Percentiles rank a stretch among this genome's conserved stretches.
Conservation (phyloP, 805 yeast species). For the Monosporozyma servazzii region DNA sequence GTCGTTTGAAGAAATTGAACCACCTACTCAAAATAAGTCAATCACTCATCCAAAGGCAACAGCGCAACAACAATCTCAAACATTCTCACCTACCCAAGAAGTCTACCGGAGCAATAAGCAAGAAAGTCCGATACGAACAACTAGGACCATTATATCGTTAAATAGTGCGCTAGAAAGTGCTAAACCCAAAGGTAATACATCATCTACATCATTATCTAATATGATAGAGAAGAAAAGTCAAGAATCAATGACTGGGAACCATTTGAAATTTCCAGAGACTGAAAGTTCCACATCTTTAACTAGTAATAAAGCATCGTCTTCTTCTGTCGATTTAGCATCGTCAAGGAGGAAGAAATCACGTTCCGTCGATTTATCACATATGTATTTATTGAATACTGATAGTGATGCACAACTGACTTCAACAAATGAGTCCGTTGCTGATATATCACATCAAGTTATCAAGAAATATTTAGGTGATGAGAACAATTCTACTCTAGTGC, state of each 20-base stretch:
- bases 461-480: conserved; percentile 46
- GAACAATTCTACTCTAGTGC: conserved; percentile 42
- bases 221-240: not conserved
- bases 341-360: conserved; percentile 9
- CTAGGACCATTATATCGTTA: not conserved
- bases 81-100: not conserved
- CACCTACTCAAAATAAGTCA: not conserved
- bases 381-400: conserved; percentile 29
- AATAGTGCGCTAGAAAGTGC: not conserved
- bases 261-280: not conserved
- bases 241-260: not conserved
- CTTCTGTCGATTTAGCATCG: not conserved
- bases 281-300: not conserved
- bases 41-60: not conserved
- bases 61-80: not conserved
- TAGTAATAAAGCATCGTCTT: not conserved
- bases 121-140: not conserved
- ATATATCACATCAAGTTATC: conserved; percentile 43
- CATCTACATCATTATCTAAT: not conserved
- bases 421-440: conserved; percentile 37
- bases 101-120: not conserved
- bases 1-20: not conserved
- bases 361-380: conserved; percentile 36
- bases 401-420: conserved; percentile 30
- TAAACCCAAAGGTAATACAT: not conserved